A percentile compares a stretch with the other conserved stretches of the same genome.
phyloP scores from a whole-genome alignment of 768 basidiomycete genomes.

The Boletus patriciae region DNA sequence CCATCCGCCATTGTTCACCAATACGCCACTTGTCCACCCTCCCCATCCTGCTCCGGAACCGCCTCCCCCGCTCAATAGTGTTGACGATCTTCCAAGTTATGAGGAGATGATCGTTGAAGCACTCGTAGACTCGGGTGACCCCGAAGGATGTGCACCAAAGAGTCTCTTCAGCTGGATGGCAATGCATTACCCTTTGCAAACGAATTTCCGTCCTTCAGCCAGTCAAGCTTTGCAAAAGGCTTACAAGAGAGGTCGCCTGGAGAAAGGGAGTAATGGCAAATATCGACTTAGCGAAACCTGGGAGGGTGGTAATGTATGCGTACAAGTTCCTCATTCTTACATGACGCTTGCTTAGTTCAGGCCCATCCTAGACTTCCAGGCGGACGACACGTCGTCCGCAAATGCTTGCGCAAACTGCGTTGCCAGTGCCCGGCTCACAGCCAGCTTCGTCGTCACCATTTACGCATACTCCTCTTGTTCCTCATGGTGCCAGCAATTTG shows the following conservation, averaged over 20 bases:
- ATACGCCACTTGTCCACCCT: constrained; percentile 35
- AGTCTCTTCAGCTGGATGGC: constrained; percentile 85
- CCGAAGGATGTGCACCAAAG: constrained; percentile 82
- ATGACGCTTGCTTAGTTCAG: constrained; percentile 6
- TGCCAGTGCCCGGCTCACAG: constrained; percentile 36
- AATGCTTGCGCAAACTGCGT: constrained; percentile 35
- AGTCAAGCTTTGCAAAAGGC: constrained; percentile 90
- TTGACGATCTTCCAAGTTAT: constrained; percentile 76
- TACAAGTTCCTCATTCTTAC: neutral
- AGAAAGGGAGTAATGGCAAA: constrained; percentile 70
- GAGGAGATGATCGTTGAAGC: constrained; percentile 92
- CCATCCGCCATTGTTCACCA: constrained; percentile 36
- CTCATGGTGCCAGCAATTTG: constrained; percentile 32
- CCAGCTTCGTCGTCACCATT: constrained; percentile 50
- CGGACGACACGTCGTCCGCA: constrained; percentile 82
- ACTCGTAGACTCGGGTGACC: constrained; percentile 59
- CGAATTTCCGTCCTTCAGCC: constrained; percentile 87
- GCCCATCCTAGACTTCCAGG: constrained; percentile 58
- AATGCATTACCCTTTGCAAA: constrained; percentile 74
- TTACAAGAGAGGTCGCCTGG: constrained; percentile 74
- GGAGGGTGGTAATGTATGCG: constrained; percentile 78
- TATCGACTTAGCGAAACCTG: constrained; percentile 75
- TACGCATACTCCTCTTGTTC: constrained; percentile 52
- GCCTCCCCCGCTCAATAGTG: constrained; percentile 19
- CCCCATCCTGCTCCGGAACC: constrained; percentile 33